Percentiles rank a stretch among this genome's conserved stretches.
Evolutionary conservation across 169 alveolate genomes (phyloP).

Genomic region (Cystoisospora suis): DNA sequence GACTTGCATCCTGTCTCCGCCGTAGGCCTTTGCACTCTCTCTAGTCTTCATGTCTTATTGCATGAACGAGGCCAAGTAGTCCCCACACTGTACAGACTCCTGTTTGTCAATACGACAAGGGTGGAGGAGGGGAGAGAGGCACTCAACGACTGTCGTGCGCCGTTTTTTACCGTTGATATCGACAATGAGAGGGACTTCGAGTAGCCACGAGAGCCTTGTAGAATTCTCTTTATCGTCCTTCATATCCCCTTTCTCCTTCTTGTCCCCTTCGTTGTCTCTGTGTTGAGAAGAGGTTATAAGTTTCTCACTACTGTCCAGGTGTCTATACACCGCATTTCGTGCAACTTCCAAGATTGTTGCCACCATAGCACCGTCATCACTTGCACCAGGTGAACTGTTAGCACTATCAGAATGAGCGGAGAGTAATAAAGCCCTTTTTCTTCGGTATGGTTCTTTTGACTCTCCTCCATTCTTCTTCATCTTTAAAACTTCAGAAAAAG

Average conservation of each 20-base stretch:
- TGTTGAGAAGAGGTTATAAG: neutral
- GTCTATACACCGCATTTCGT: neutral
- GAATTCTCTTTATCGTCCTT: neutral
- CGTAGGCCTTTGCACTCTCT: too few species aligned
- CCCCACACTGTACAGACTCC: too few species aligned
- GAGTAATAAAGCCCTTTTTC: conserved; percentile 1
- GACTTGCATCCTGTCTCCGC: too few species aligned
- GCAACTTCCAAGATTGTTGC: conserved; percentile 15
- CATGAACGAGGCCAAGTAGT: too few species aligned
- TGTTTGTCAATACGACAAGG: too few species aligned
- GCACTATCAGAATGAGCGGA: conserved; percentile 15
- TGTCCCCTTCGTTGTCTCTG: neutral
- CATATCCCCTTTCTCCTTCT: neutral
- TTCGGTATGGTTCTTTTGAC: too few species aligned
- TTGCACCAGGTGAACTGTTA: neutral
- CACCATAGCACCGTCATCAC: conserved; percentile 41
- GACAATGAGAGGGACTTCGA: neutral
- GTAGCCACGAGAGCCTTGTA: neutral
- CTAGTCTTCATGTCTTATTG: too few species aligned
- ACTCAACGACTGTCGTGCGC: too few species aligned
- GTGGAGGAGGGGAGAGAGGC: too few species aligned
- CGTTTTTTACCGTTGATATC: neutral
- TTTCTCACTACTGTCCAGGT: conserved; percentile 8
- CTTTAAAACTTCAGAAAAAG: neutral
- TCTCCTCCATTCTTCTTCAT: neutral